These are phyloP conservation scores for Epichloe elymi DNA, from an alignment of 2,329 filamentous ascomycete species.

Conservation along the genomic window DNA sequence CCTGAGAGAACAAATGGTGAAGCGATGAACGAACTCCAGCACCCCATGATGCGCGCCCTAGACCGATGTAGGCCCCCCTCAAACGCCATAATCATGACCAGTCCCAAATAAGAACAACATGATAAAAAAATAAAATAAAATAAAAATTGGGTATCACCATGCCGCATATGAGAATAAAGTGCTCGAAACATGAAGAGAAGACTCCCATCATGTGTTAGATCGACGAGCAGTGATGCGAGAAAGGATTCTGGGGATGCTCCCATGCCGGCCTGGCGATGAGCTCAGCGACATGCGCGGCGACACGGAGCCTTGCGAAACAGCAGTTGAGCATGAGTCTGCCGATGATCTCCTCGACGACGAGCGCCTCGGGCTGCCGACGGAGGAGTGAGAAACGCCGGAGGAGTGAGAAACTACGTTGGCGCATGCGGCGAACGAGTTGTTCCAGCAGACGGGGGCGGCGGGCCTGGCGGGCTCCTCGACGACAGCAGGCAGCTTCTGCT, in stretches of 20 bases:
- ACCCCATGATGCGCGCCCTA: too few relatives aligned
- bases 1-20: not conserved
- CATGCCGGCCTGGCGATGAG: slow-evolving; percentile 6
- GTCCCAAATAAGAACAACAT: not conserved
- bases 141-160: not conserved
- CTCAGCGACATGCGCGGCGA: slow-evolving; percentile 6
- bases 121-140: too few relatives aligned
- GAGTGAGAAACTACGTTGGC: not conserved
- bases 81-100: not conserved
- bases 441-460: not conserved
- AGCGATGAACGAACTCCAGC: too few relatives aligned
- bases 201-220: not conserved
- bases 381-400: not conserved
- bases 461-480: not conserved
- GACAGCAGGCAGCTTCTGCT: slow-evolving; percentile 7
- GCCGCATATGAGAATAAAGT: not conserved
- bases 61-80: not conserved
- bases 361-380: not conserved
- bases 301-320: slow-evolving; percentile 1
- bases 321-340: slow-evolving; percentile 3
- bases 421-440: not conserved
- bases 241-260: slow-evolving; percentile 6
- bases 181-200: too few relatives aligned
- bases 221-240: slow-evolving; percentile 5
- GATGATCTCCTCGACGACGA: slow-evolving; percentile 4